Base-by-base conservation (phyloP, 1,284 basidiomycete genomes). In the Ganoderma leucocontextum region DNA sequence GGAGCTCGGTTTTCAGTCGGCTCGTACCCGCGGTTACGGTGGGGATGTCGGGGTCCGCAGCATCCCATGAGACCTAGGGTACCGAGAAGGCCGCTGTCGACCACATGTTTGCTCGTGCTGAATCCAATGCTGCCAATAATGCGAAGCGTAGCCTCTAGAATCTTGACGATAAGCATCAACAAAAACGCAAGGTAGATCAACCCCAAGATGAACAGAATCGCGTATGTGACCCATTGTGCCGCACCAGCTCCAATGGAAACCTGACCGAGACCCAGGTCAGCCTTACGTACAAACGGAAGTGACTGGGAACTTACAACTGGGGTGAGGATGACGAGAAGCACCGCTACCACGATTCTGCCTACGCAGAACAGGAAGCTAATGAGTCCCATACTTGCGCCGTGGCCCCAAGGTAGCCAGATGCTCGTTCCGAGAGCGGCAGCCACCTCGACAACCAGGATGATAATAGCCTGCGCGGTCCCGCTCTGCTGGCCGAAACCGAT, bases 351-450 rank as follows among this genome's bases (percentile, higher is more conserved):
- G 75, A 98, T 96, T 72, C 97, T 86, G 39, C 94, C 89, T 3
- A 98, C 94, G 69, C 94, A 96, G 72, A 97, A 91, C 75, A 98
- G 83, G 82, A 98, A 97, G 78, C 94, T 95, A 68, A 96, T 91
- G 25, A 95, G 87, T 17, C 96, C 97, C 97, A 98, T 98, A 73
- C 95, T 94, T 1, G 97, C 96, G 3, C 97, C 96, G 65, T 94
- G 93, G 52, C 95, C 96, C 97, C 97, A 99, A 19, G 97, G 96
- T 67, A 97, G 86, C 95, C 96, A 98, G 52, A 98, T 85, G 68
- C 93, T 95, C 52, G 96, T 97, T 39, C 94, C 87, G 64, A 97
- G 83, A 6, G 95, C 93, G 53, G 91, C 89, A 39, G 86, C 85
- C 19, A 98, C 91, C 78, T 98, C 96, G 36, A 95, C 88, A 17